Evolutionary conservation across 768 basidiomycete genomes (phyloP).

Genomic region (Psilocybe tampanensis): DNA sequence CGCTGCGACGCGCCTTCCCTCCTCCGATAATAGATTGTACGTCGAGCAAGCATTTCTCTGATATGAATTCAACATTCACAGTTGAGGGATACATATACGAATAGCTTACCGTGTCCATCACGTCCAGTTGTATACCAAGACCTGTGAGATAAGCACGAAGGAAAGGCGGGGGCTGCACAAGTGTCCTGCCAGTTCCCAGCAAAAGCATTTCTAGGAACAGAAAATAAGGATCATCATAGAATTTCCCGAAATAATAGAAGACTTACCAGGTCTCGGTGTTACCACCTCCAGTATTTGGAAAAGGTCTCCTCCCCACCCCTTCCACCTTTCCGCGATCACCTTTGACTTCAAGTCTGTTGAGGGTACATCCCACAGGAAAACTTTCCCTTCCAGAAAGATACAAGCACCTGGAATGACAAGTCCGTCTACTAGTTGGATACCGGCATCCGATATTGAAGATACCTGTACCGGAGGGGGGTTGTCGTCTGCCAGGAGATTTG

Average conservation of each 20-base stretch:
- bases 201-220: conserved; percentile 75
- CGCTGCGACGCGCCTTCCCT: conserved; percentile 90
- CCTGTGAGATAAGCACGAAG: conserved; percentile 69
- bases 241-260: background rate
- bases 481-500: conserved; percentile 75
- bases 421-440: conserved; percentile 78
- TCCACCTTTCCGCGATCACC: conserved; percentile 44
- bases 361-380: conserved; percentile 90
- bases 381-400: conserved; percentile 84
- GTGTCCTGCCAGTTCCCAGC: conserved; percentile 80
- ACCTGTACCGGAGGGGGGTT: conserved; percentile 74
- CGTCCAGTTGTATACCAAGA: conserved; percentile 85
- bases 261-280: conserved; percentile 83
- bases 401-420: conserved; percentile 76
- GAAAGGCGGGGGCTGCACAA: conserved; percentile 67
- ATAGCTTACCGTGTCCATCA: conserved; percentile 79
- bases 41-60: conserved; percentile 94
- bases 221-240: background rate
- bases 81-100: background rate
- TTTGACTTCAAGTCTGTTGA: conserved; percentile 16
- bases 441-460: conserved; percentile 59
- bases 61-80: background rate
- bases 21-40: conserved; percentile 91
- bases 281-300: conserved; percentile 84
- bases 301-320: conserved; percentile 70